Evolutionary conservation across 2,329 filamentous ascomycete species (phyloP).

Genomic region (Botrytis paeoniae): DNA sequence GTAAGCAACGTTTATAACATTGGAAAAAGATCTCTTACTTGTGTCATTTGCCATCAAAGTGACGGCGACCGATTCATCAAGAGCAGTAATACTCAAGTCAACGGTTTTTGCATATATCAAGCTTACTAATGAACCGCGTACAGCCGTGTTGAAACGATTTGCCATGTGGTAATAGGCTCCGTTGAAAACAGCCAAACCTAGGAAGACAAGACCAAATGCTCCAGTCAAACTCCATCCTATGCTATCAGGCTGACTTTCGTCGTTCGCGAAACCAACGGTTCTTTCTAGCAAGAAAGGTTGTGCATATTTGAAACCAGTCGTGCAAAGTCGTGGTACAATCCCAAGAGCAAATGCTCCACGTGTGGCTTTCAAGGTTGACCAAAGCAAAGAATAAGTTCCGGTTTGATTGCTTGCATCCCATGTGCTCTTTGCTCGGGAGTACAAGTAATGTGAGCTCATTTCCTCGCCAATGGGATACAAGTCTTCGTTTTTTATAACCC

Average conservation of each 20-base stretch:
- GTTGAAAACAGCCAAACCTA: constrained; percentile 32
- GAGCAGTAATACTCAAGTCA: constrained; percentile 29
- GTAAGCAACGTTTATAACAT: not conserved
- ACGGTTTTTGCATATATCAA: constrained; percentile 35
- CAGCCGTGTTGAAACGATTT: constrained; percentile 26
- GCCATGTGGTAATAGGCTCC: constrained; percentile 29
- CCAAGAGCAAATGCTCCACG: constrained; percentile 22
- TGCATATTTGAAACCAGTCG: constrained; percentile 25
- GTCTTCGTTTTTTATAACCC: constrained; percentile 39
- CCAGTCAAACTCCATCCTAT: constrained; percentile 28
- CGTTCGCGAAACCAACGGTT: constrained; percentile 20
- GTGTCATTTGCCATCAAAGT: constrained; percentile 22
- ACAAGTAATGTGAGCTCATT: constrained; percentile 24
- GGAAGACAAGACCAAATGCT: constrained; percentile 27
- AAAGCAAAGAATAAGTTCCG: constrained; percentile 23
- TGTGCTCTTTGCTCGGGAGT: constrained; percentile 17
- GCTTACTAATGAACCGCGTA: constrained; percentile 32
- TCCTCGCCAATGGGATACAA: constrained; percentile 40
- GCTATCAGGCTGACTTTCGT: constrained; percentile 18
- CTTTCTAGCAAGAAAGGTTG: constrained; percentile 27
- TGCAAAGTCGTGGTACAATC: constrained; percentile 22
- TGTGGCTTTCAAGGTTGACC: constrained; percentile 29
- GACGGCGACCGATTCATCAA: constrained; percentile 29
- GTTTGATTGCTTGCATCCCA: constrained; percentile 25
- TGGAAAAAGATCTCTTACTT: not conserved